Conservation (phyloP, 2,329 filamentous ascomycete species). For the Tolypocladium ovalisporum region DNA sequence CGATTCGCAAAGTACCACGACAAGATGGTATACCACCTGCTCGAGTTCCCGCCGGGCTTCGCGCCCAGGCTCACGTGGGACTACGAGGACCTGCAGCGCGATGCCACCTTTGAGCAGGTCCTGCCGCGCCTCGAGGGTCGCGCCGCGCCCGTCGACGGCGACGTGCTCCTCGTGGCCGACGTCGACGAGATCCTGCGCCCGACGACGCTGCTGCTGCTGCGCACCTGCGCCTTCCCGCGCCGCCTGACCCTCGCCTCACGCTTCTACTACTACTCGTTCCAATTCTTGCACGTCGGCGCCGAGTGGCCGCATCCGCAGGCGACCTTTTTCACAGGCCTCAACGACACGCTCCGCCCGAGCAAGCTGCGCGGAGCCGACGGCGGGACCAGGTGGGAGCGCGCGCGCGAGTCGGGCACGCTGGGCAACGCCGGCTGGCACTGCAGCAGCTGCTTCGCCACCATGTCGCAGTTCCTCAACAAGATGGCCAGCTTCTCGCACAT, state of each 20-base stretch:
- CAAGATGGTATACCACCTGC: conserved; percentile 50
- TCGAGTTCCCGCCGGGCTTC: conserved; percentile 33
- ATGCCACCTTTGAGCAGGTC: conserved; percentile 47
- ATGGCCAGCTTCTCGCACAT: conserved; percentile 45
- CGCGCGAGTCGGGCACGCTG: conserved; percentile 31
- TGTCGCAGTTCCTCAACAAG: conserved; percentile 44
- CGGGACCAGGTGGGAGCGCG: conserved; percentile 24
- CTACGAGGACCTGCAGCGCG: conserved; percentile 39
- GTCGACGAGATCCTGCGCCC: conserved; percentile 51
- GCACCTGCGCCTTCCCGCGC: conserved; percentile 39
- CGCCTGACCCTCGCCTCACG: conserved; percentile 39
- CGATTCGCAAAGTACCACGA: conserved; percentile 40
- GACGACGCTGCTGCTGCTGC: conserved; percentile 33
- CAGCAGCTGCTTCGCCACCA: conserved; percentile 47
- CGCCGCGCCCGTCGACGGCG: conserved; percentile 31
- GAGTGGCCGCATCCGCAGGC: conserved; percentile 50
- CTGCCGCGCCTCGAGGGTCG: conserved; percentile 34
- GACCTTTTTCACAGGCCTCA: conserved; percentile 33
- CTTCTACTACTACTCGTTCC: conserved; percentile 49
- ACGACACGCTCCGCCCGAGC: conserved; percentile 37
- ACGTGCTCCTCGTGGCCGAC: conserved; percentile 49
- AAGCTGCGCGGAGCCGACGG: conserved; percentile 40
- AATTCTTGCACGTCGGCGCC: conserved; percentile 29
- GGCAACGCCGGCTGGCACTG: conserved; percentile 50
- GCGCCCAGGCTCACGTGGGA: conserved; percentile 32